phyloP scores from a whole-genome alignment of 2,329 filamentous ascomycete species.

The Fusarium gaditjirri region DNA sequence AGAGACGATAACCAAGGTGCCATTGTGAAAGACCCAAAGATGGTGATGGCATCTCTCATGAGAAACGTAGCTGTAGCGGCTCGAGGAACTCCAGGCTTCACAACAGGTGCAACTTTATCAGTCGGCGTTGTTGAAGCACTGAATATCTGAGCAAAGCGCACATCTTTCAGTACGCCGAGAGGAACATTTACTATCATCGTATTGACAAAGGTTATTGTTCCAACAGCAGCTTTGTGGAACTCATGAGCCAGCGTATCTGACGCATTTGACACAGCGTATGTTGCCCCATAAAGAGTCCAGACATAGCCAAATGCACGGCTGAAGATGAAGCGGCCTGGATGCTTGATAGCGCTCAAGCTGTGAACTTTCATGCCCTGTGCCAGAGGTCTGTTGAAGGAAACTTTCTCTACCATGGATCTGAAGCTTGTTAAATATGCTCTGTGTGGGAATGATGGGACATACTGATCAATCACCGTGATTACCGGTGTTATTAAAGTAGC shows the following conservation, averaged over 20 bases:
- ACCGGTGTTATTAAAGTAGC: constrained; percentile 44
- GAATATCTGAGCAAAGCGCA: constrained; percentile 46
- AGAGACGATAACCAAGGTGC: constrained; percentile 41
- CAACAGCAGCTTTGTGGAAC: constrained; percentile 40
- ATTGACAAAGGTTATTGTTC: constrained; percentile 42
- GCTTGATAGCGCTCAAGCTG: constrained; percentile 21
- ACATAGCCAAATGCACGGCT: constrained; percentile 43
- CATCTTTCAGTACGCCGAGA: constrained; percentile 47
- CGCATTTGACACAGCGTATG: constrained; percentile 44
- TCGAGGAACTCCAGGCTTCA: constrained; percentile 29
- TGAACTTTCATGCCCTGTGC: constrained; percentile 25
- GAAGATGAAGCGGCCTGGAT: constrained; percentile 41
- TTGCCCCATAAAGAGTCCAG: constrained; percentile 46
- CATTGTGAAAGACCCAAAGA: constrained; percentile 48
- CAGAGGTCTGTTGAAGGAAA: constrained; percentile 34
- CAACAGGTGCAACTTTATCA: constrained; percentile 4
- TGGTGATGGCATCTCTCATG: constrained; percentile 46
- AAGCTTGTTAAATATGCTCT: not conserved
- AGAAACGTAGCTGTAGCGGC: constrained; percentile 44
- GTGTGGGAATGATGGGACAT: not conserved
- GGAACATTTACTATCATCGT: constrained; percentile 48
- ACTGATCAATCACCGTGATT: constrained; percentile 46
- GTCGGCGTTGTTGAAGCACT: constrained; percentile 20
- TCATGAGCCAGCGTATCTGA: constrained; percentile 43
- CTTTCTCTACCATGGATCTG: constrained; percentile 40